phyloP scores from a whole-genome alignment of 2,329 filamentous ascomycete genomes.

The Elsinoe ampelina region DNA sequence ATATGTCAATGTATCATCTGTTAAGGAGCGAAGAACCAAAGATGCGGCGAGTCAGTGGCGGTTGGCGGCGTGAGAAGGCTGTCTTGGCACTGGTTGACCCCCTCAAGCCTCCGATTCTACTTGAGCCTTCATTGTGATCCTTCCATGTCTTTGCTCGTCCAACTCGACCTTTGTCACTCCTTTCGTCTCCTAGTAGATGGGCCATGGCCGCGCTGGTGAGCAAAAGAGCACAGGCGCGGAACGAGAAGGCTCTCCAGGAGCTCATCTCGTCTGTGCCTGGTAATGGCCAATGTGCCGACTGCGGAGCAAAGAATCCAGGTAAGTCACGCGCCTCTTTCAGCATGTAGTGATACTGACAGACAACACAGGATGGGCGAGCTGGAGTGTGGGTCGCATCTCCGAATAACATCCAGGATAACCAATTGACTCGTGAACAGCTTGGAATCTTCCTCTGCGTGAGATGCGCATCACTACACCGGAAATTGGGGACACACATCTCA shows the following conservation, averaged over 20 bases:
- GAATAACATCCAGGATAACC: background rate
- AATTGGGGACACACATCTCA: conserved; percentile 91
- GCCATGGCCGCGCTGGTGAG: conserved; percentile 65
- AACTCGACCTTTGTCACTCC: background rate
- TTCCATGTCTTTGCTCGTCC: background rate
- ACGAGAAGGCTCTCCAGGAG: conserved; percentile 85
- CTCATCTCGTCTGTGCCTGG: conserved; percentile 75
- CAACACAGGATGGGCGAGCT: conserved; percentile 77
- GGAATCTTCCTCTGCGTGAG: conserved; percentile 96
- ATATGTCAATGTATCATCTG: background rate
- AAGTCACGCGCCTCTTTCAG: conserved; percentile 29
- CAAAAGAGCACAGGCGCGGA: conserved; percentile 96
- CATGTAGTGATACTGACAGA: conserved; percentile 24
- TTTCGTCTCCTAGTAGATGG: conserved; percentile 9
- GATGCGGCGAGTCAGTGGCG: conserved; percentile 9
- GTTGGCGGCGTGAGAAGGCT: conserved; percentile 3
- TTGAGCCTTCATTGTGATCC: background rate
- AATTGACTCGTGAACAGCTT: conserved; percentile 47
- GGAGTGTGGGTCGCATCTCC: conserved; percentile 62
- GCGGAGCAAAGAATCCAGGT: conserved; percentile 86
- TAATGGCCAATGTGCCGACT: conserved; percentile 92
- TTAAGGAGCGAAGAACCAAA: background rate
- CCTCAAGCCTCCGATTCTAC: background rate
- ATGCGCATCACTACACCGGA: conserved; percentile 94
- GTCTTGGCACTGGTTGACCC: conserved; percentile 6